These are phyloP conservation scores for Hyparrhenia diplandra DNA, from an alignment of 176 grass and related monocot genomes.

Conservation along the genomic window DNA sequence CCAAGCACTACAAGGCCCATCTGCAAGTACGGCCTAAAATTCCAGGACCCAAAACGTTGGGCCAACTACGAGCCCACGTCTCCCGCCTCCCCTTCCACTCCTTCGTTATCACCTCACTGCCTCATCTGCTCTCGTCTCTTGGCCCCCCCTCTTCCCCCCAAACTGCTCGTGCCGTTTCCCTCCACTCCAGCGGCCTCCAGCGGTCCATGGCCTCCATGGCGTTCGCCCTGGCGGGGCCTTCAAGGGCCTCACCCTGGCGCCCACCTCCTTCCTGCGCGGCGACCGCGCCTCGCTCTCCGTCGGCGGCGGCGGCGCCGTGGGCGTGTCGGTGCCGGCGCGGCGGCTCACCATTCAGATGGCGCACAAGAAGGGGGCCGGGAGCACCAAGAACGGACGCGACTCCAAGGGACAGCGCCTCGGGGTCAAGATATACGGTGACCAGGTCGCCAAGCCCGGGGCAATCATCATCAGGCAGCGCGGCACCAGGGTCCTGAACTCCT, in stretches of 20 bases:
- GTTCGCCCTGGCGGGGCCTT: slow-evolving; percentile 63
- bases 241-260: slow-evolving; percentile 58
- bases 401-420: slow-evolving; percentile 78
- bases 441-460: slow-evolving; percentile 84
- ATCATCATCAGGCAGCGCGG: slow-evolving; percentile 97
- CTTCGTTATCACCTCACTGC: slow-evolving; percentile 32
- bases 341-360: slow-evolving; percentile 82
- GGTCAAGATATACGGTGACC: slow-evolving; percentile 95
- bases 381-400: slow-evolving; percentile 94
- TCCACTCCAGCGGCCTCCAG: background rate
- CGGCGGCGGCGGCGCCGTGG: background rate
- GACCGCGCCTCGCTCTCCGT: slow-evolving; percentile 24
- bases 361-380: slow-evolving; percentile 99
- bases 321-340: slow-evolving; percentile 29
- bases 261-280: slow-evolving; percentile 28
- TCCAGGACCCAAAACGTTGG: background rate
- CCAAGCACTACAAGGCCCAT: background rate
- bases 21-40: background rate
- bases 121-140: background rate
- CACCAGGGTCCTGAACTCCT: slow-evolving; percentile 55
- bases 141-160: background rate
- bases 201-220: slow-evolving; percentile 49
- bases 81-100: background rate
- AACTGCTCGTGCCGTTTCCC: slow-evolving; percentile 9
- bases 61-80: slow-evolving; percentile 8